Evolutionary conservation across 345 rosid genomes (phyloP).

Genomic region (Brassica incana): DNA sequence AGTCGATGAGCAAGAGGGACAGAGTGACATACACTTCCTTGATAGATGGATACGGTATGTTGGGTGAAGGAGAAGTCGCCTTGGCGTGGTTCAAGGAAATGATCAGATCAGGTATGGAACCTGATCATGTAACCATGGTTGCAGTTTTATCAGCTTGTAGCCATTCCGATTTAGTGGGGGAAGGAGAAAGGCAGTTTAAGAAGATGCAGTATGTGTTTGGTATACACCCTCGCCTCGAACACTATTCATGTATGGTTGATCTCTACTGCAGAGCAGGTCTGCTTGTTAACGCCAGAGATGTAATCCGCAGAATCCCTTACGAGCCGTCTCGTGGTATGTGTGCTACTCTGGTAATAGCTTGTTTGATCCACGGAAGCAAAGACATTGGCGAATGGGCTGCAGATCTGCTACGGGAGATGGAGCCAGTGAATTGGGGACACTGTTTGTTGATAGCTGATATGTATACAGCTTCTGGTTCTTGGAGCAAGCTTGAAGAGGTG

Average conservation of each 20-base stretch:
- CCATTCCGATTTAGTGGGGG: constrained; percentile 58
- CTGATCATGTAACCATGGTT: constrained; percentile 78
- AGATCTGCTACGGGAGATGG: constrained; percentile 54
- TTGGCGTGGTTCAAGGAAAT: constrained; percentile 57
- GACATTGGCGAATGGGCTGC: constrained; percentile 83
- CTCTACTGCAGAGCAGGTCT: constrained; percentile 73
- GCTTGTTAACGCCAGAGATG: constrained; percentile 54
- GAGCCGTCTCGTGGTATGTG: constrained; percentile 63
- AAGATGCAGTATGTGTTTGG: constrained; percentile 49
- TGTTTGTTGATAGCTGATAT: constrained; percentile 60
- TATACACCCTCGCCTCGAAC: constrained; percentile 59
- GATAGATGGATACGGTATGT: constrained; percentile 68
- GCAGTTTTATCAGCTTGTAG: constrained; percentile 87
- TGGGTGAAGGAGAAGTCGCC: constrained; percentile 57
- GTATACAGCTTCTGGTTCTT: constrained; percentile 59
- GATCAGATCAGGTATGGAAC: constrained; percentile 48
- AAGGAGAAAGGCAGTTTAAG: constrained; percentile 56
- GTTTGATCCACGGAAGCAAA: constrained; percentile 54
- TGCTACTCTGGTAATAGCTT: constrained; percentile 76
- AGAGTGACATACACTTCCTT: constrained; percentile 79
- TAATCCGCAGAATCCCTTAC: constrained; percentile 47
- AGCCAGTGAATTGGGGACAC: constrained; percentile 59
- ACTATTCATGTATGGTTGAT: constrained; percentile 74
- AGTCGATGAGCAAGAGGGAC: constrained; percentile 57
- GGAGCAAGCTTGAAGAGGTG: constrained; percentile 58